Base-by-base conservation (phyloP, 768 basidiomycete genomes). In the Leucocoprinus leucothites region DNA sequence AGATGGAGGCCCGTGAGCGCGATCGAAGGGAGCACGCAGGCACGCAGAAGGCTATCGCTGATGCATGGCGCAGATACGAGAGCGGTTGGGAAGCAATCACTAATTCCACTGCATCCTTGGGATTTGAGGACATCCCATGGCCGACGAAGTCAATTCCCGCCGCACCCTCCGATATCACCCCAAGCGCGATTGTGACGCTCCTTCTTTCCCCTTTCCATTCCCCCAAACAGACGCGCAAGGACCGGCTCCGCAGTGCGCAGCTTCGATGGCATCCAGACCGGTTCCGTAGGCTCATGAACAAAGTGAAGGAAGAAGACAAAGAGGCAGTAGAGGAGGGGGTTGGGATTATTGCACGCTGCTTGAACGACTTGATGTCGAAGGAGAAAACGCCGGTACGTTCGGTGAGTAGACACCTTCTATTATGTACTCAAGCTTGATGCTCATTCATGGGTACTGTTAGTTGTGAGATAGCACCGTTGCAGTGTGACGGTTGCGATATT, bases 221-320 rank as follows among this genome's bases (percentile, higher is more conserved):
- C 13, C 68, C 70, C 55, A 73, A 71, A 8, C 76, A 81, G 58
- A 72, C 83, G 35, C 76, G 74, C 58, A 88, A 82, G 65, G 87
- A 90, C 52, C 76, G 87, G 56, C 78, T 90, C 57, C 79, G 82
- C 44, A 74, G 68, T 24, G 88, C 86, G 0, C 77, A 87, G 67
- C 78, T 87, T 19, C 76, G 87, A 41, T 91, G 89, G 89, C 90
- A 93, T 64, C 91, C 90, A 2, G 90, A 92, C 67, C 73, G 87
- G 43, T 91, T 91, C 71, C 70, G 79, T 54, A 71, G 86, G 36
- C 58, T 87, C 41, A 66, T 87, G 51, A 66, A 62, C 13, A 74
- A 81, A 61, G 81, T 90, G 2, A 64, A 61, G 3, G 78, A 77
- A 35, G 69, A 71, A 46, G 87, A 91, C 35, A 80, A 64, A 62